Base-by-base conservation (phyloP, 1,284 basidiomycete genomes). In the Marasmius oreades region DNA sequence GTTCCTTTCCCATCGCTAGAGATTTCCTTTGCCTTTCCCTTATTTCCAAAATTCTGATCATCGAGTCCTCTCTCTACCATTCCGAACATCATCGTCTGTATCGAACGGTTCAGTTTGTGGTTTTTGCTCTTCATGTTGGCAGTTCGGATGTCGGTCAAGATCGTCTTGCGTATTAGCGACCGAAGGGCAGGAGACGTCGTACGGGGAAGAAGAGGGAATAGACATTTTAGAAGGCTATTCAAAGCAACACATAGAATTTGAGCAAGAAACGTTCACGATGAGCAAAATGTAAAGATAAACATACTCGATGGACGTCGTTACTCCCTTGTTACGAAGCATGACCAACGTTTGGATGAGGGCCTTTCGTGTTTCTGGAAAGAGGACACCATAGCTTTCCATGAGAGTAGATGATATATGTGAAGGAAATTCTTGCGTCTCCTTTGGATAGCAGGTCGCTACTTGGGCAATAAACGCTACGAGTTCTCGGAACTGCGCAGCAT, bases 81-180 rank as follows among this genome's bases (percentile, higher is more conserved):
- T 52, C 85, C 84, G 69, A 99, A 99, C 28, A 99, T 79, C 79
- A 99, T 90, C 8, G 94, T 91, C 70, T 99, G 97, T 0, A 99
- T 94, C 20, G 95, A 91, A 39, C 93, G 86, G 69, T 99, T 99
- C 28, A 99, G 85, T 66, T 95, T 95, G 75, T 98, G 95, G 66
- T 98, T 97, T 70, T 93, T 95, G 39, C 89, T 80, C 57, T 87
- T 88, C 39, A 85, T 75, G 69, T 99, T 99, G 42, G 96, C 95
- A 3, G 89, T 92, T 65, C 90, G 89, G 63, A 99, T 92, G 64
- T 99, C 96, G 16, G 92, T 88, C n/a, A 98, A 79, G 67, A 99
- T 99, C 0, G 94, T 97, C 64, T 88, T 89, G n/a, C 95, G 88
- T 62, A 99, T 95, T 61, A 90, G 89, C 0, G 86, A 76, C 24